Base-by-base conservation (phyloP, 108 stramenopile species). In the Nitzschia sp. region DNA sequence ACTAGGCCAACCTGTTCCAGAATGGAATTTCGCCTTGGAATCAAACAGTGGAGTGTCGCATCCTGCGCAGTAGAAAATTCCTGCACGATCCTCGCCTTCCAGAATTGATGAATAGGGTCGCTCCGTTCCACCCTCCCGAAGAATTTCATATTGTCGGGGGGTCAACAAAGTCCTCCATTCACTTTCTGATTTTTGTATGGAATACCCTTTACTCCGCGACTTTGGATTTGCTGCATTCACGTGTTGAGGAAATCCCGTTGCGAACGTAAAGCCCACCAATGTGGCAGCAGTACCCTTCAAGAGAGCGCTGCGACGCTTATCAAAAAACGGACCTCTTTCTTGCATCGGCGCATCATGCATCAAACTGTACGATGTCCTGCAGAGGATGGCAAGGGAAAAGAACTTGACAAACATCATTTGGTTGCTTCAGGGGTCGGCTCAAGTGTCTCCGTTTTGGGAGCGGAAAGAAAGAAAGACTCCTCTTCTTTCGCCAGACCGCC, bases 21-120 rank as follows among this genome's bases (percentile, higher is more conserved):
- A 75, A 63, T 91, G 76, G 67, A 87, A 95, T 68, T 97, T 97
- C 38, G 85, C 56, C 6, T 51, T 29, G 1, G 88, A 80, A 21
- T 73, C 80, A 82, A 97, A 97, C 9, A 96, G 80, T 1, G 89
- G 79, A 0, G 91, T 88, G 1, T 83, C 76, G 59, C 93, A 92
- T 0, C 88, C 93, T 3, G 94, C 95, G 64, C 91, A 92, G 1
- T 72, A 72, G 82, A 80, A 97, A 0, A 77, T 60, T 4, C 95
- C 95, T 9, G 74, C 23, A 28, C 89, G 73, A 45, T 85, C 85
- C 64, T 87, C 88, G 30, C 59, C 73, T 63, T 91, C 88, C 26
- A 93, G 69, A 35, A 87, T 79, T 18, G 85, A 87, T 19, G 76
- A 78, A 49, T 86, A 82, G 27, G 89, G 92, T 1, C 75, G 64